Base-by-base conservation (phyloP, 805 yeast species). In the Suhomyces prunicola region DNA sequence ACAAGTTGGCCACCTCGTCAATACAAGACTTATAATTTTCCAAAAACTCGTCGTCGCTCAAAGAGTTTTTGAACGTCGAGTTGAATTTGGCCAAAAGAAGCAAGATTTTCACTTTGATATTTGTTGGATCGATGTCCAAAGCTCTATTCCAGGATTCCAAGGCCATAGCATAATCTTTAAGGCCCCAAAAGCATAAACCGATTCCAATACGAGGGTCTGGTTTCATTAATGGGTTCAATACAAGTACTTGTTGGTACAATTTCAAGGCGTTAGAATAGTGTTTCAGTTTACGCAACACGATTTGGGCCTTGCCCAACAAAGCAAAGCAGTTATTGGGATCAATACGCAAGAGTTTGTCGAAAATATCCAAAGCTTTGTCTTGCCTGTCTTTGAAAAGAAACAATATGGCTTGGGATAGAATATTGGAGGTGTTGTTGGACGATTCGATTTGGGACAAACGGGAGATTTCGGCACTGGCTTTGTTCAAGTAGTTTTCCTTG, bases 161-260 rank as follows among this genome's bases (percentile, higher is more conserved):
- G 0, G 99, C 98, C 74, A 90, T 80, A 49, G 80, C 80, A 57
- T 82, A 81, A 67, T 90, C 96, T 50, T 87, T 87, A 56, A 94
- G 73, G 55, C 82, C 82, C 97, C 97, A 94, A 66, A 86, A 93
- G 69, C 97, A 92, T 58, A 94, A 73, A 35, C 99, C 99, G 55
- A 93, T 83, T 27, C 98, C 99, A 55, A 94, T 80, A 69, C 99
- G 79, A 17, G 97, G 96, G 71, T 93, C 97, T 4, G 98, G 97
- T 60, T 81, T 81, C 60, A 87, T 72, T 36, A 87, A 66, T 2
- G 97, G 97, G 56, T 90, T 86, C 48, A 85, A 76, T 33, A 86
- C 78, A 58, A 94, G 75, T 6, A 88, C 85, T 57, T 87, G 88
- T 74, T 94, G 99, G 70, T 89, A 94, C 31, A 88, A 68, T 66